These are phyloP conservation scores for Geoglossum cookeanum DNA, from an alignment of 2,329 filamentous ascomycete genomes.

Conservation along the genomic window DNA sequence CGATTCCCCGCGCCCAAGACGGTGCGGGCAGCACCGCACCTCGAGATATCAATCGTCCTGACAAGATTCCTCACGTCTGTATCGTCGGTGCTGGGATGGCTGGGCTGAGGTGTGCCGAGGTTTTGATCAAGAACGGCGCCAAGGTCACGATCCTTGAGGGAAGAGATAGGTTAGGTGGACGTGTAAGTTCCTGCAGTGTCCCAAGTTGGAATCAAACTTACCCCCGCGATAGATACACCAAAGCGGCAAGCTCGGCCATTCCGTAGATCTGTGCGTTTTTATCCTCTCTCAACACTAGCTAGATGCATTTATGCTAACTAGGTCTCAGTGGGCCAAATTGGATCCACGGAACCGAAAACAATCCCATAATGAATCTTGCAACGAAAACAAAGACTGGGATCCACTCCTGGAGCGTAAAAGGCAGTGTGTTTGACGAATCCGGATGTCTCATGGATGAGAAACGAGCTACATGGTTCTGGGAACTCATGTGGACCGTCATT, in stretches of 20 bases:
- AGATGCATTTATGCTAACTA: slow-evolving; percentile 8
- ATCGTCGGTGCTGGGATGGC: slow-evolving; percentile 41
- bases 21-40: slow-evolving; percentile 13
- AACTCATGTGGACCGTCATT: slow-evolving; percentile 37
- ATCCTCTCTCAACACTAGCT: background rate
- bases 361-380: slow-evolving; percentile 39
- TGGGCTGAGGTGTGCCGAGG: slow-evolving; percentile 38
- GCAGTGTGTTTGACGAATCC: slow-evolving; percentile 26
- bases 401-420: slow-evolving; percentile 32
- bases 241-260: slow-evolving; percentile 26
- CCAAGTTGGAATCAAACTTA: slow-evolving; percentile 12
- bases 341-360: slow-evolving; percentile 42
- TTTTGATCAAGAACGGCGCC: slow-evolving; percentile 34
- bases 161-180: slow-evolving; percentile 36
- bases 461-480: slow-evolving; percentile 17
- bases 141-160: slow-evolving; percentile 42
- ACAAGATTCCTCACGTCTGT: slow-evolving; percentile 30
- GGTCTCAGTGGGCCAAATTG: slow-evolving; percentile 37
- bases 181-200: slow-evolving; percentile 21
- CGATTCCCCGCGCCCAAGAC: slow-evolving; percentile 9
- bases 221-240: slow-evolving; percentile 27
- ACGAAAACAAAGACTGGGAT: slow-evolving; percentile 30
- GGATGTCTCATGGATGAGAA: slow-evolving; percentile 24
- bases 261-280: slow-evolving; percentile 35
- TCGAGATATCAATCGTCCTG: slow-evolving; percentile 15